These are phyloP conservation scores for Heterobasidion occidentale DNA, from an alignment of 1,284 basidiomycete genomes.

Conservation along the genomic window DNA sequence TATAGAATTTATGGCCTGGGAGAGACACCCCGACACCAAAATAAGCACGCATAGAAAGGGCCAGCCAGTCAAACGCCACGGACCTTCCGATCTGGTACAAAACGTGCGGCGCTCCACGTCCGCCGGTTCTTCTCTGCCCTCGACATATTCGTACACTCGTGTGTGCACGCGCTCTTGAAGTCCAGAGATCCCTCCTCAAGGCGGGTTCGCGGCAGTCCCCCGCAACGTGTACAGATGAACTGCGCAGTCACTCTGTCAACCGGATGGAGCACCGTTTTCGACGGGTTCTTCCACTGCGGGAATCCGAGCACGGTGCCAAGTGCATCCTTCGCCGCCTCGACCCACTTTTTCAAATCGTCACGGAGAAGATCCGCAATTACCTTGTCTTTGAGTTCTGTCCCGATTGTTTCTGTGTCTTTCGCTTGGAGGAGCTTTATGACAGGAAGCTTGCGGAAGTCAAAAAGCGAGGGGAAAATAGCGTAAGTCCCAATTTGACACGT, in stretches of 20 bases:
- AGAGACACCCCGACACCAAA: neutral
- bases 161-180: slow-evolving; percentile 47
- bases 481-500: slow-evolving; percentile 18
- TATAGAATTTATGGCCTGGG: slow-evolving; percentile 36
- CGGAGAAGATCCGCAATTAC: slow-evolving; percentile 8
- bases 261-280: slow-evolving; percentile 40
- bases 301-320: slow-evolving; percentile 42
- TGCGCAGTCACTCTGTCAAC: slow-evolving; percentile 48
- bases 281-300: slow-evolving; percentile 39
- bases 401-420: slow-evolving; percentile 1
- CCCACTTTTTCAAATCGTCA: slow-evolving; percentile 42
- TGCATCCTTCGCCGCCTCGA: slow-evolving; percentile 28
- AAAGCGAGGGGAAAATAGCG: slow-evolving; percentile 29
- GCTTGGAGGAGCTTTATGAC: slow-evolving; percentile 30
- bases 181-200: slow-evolving; percentile 37
- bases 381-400: slow-evolving; percentile 4
- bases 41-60: neutral
- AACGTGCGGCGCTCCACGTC: slow-evolving; percentile 41
- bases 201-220: slow-evolving; percentile 24
- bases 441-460: slow-evolving; percentile 36
- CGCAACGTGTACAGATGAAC: slow-evolving; percentile 49
- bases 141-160: slow-evolving; percentile 35
- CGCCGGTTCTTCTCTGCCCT: slow-evolving; percentile 21
- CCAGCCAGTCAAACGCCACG: slow-evolving; percentile 4
- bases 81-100: slow-evolving; percentile 51